Evolutionary conservation across 306 rosid species (phyloP), one percentile per base, ranked within the genome.

Genomic region (Dalbergia cochinchinensis): DNA sequence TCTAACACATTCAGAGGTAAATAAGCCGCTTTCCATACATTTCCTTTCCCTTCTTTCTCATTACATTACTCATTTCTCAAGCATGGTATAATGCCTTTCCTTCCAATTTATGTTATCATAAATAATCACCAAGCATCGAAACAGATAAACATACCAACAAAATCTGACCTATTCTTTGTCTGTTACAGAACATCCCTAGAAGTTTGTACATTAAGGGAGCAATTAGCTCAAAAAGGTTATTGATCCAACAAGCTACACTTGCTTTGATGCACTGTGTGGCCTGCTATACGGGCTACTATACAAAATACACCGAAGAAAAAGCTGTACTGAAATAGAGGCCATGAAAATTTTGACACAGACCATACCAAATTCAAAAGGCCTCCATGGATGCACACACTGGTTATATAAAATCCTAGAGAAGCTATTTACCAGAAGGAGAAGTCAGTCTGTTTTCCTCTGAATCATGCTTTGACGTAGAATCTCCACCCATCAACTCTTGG

Each of bases 401-500:
- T 55, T 65, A 33, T 20, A 22, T 62, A 76, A 45, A 83, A 37
- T 34, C 70, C 78, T 65, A 71, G 44, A 65, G 39, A 73, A 54
- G 50, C 77, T 91, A 92, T 87, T 85, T 92, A 82, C 89, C 84
- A 31, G 75, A 57, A 37, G 97, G 93, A 45, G 97, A 91, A 69
- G 92, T 88, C 50, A 95, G 75, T 79, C 96, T 84, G 86, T 79
- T 88, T 83, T 95, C 98, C 7, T 95, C 99, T 0, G 97, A 80
- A 42, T 95, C 99, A 48, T 86, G 97, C 87, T 91, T 94, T 3
- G 92, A 41, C n/a, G 93, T 7, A 65, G 95, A 69, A 81, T 90
- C 96, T 37, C 94, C 97, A 34, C 99, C 99, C 95, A 94, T 90
- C 77, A 94, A 88, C 77, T 94, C 99, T 79, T 76, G 85, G 85